Base-by-base conservation (phyloP, 331 rosid species). In the Spiraea crenata region DNA sequence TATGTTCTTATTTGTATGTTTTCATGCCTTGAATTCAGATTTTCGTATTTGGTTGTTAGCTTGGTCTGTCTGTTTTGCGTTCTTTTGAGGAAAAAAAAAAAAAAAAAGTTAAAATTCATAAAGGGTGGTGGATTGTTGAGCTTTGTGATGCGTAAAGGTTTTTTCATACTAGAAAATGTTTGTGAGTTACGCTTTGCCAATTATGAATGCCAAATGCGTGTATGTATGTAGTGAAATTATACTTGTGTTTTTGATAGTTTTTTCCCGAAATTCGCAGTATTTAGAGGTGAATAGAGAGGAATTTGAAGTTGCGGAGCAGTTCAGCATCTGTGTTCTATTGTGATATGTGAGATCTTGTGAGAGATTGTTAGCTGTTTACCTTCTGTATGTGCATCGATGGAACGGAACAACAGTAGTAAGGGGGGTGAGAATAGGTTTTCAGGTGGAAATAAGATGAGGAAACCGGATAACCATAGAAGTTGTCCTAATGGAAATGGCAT, bases 391-490 rank as follows among this genome's bases (percentile, higher is more conserved):
- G 75, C 60, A 40, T 63, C 62, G 72, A 75, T 77, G 84, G 77
- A 67, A 82, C 56, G 35, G 58, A 71, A 66, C 74, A 77, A 66
- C 80, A 77, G 72, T 65, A 76, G 60, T n/a, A n/a, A n/a, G 44
- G 75, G 9, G 54, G 83, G 71, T 62, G 88, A 76, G 5, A 59
- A 20, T 61, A 57, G 45, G 50, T 72, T 56, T 55, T 69, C 71
- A 54, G 52, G 14, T 4, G 71, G 80, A 20, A 74, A 61, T 68
- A 76, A n/a, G 39, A 68, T 38, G 71, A 83, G 69, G 86, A 85
- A 78, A 66, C 76, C 81, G 7, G 96, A 86, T 69, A 73, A 54
- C 77, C 65, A 69, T 69, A 85, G 75, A 75, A 54, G 9, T 47
- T 15, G 20, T 78, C 72, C 73, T 57, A 83, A 56, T 74, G 83